Base-by-base conservation (phyloP, 176 grass and related monocot genomes). In the Aegilops tauschii region DNA sequence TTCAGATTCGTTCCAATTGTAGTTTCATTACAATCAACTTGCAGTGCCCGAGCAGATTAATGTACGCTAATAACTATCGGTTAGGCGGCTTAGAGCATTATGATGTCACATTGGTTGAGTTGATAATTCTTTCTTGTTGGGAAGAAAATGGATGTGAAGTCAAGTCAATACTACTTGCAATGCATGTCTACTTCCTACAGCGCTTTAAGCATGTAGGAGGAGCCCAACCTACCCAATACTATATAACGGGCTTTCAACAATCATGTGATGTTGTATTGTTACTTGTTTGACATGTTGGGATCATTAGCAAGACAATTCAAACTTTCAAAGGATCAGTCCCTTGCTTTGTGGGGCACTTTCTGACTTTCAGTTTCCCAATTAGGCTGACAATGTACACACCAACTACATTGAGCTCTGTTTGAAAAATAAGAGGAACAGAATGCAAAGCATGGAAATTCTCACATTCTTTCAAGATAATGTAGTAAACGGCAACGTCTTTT, bases 161-260 rank as follows among this genome's bases (percentile, higher is more conserved):
- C 21, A 30, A 65, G 36, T 47, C 44, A 47, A 10, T 7, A 71
- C 62, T 49, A 70, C 27, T 66, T 72, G 82, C 78, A 34, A 34
- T 65, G 78, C 52, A 59, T 85, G 86, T 82, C 90, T 65, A 88
- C 82, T 91, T 88, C 90, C 71, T 82, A 82, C 63, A 56, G 29
- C 16, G 12, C 30, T 85, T 54, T 88, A 64, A 71, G 63, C 37
- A 14, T 77, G 70, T 77, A 87, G 56, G 20, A 61, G 64, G n/a
- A 13, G 23, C 78, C 86, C 56, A 88, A 85, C 82, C 89, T 88
- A 65, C 61, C 61, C 47, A 37, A 34, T 9, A 30, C 30, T 34
- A 71, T 23, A 73, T 7, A 77, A 69, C 63, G 32, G 31, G 23
- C 0, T 77, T 77, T 68, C 62, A 85, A 65, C 23, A 78, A 77